Percentiles rank a stretch among this genome's conserved stretches.
Conservation (phyloP, 345 rosid genomes). For the Salix caprea region DNA sequence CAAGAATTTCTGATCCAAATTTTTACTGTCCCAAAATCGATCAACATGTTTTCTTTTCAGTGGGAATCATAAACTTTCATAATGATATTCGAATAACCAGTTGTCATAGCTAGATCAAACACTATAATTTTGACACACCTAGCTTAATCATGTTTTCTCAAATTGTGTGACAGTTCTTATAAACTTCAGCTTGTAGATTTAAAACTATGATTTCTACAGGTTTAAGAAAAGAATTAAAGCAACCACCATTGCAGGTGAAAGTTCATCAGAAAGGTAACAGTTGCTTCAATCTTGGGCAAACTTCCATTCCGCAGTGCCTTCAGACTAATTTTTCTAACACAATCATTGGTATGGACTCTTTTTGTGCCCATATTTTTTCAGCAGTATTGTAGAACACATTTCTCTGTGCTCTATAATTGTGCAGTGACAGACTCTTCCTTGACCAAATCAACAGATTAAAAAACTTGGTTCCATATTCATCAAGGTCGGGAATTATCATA, state of each 20-base stretch:
- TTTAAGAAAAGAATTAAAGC: not conserved
- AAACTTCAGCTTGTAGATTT: not conserved
- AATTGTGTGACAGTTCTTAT: not conserved
- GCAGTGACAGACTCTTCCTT: not conserved
- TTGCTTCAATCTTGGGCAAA: conserved; percentile 16
- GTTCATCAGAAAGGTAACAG: not conserved
- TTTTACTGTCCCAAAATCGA: not conserved
- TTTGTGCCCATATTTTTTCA: conserved; percentile 21
- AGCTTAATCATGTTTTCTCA: not conserved
- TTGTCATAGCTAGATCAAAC: not conserved
- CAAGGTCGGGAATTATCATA: conserved; percentile 17
- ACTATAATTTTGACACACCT: not conserved
- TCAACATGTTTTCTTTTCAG: not conserved
- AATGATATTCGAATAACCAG: not conserved
- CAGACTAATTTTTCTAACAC: conserved; percentile 3
- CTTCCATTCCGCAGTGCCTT: conserved; percentile 11
- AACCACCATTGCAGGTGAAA: not conserved
- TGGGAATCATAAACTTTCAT: not conserved
- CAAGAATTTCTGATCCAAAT: not conserved
- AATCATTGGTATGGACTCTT: conserved; percentile 17
- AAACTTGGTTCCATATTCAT: conserved; percentile 11
- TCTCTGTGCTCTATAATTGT: conserved; percentile 3
- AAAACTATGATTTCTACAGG: not conserved
- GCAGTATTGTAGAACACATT: conserved; percentile 27
- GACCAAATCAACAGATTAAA: not conserved